A percentile compares a stretch with the other conserved stretches of the same genome.
phyloP scores from a whole-genome alignment of 2,329 filamentous ascomycete genomes.

The Trichoderma atroviride region DNA sequence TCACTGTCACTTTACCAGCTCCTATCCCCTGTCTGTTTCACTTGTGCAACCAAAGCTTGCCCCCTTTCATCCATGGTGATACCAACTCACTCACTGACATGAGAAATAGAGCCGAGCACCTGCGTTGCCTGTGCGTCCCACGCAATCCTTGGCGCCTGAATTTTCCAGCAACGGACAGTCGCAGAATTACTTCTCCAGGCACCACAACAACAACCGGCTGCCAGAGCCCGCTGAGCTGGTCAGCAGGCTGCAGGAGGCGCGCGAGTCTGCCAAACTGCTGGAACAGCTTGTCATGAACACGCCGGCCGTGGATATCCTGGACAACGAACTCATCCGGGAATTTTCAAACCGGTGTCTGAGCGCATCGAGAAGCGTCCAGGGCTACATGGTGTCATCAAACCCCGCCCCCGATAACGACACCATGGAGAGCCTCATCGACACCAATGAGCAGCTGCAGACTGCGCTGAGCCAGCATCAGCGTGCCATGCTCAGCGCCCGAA shows the following conservation, averaged over 20 bases:
- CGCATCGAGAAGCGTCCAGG: slow-evolving; percentile 79
- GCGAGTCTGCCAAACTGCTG: slow-evolving; percentile 88
- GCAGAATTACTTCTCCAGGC: slow-evolving; percentile 62
- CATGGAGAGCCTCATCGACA: slow-evolving; percentile 90
- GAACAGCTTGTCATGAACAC: slow-evolving; percentile 89
- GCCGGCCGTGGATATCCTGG: slow-evolving; percentile 70
- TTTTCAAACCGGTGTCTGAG: slow-evolving; percentile 84
- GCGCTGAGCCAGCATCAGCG: slow-evolving; percentile 84
- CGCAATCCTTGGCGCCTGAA: slow-evolving; percentile 20
- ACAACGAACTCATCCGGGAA: slow-evolving; percentile 89
- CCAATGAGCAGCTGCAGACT: slow-evolving; percentile 85
- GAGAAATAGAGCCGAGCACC: slow-evolving; percentile 31
- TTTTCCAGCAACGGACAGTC: slow-evolving; percentile 42
- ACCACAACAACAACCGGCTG: slow-evolving; percentile 51
- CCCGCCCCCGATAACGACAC: slow-evolving; percentile 90
- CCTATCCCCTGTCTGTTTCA: not conserved
- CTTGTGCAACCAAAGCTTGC: not conserved
- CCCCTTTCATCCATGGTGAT: not conserved
- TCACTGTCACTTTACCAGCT: not conserved
- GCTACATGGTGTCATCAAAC: slow-evolving; percentile 78
- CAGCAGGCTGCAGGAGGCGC: slow-evolving; percentile 84
- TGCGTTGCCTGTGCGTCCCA: slow-evolving; percentile 28
- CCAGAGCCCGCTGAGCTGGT: slow-evolving; percentile 78
- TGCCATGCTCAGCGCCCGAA: slow-evolving; percentile 67
- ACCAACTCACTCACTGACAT: not conserved